Evolutionary conservation across 1,139 yeast species (phyloP).

Genomic region (Yamadazyma aaseri): DNA sequence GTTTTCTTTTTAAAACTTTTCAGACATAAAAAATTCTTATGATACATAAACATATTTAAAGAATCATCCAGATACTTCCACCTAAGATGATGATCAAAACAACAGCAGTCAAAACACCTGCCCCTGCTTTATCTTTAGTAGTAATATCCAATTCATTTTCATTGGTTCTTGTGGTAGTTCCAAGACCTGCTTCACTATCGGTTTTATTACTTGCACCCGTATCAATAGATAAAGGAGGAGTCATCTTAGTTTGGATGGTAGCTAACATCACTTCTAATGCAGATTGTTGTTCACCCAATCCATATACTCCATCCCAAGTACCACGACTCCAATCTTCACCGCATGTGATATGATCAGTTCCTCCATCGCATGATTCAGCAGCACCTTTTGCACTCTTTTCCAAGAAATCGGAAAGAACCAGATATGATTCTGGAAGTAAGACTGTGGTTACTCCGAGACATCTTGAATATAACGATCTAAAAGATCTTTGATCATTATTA

Average conservation of each 20-base stretch:
- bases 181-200: slow-evolving; percentile 48
- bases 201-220: slow-evolving; percentile 49
- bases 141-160: slow-evolving; percentile 29
- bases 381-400: slow-evolving; percentile 61
- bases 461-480: slow-evolving; percentile 71
- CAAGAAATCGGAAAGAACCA: slow-evolving; percentile 43
- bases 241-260: slow-evolving; percentile 25
- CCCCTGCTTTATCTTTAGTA: slow-evolving; percentile 47
- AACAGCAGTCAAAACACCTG: slow-evolving; percentile 46
- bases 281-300: slow-evolving; percentile 76
- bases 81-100: slow-evolving; percentile 37
- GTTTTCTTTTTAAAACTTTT: too few relatives aligned
- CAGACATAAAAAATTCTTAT: too few relatives aligned
- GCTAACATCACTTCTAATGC: slow-evolving; percentile 61
- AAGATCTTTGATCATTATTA: slow-evolving; percentile 74
- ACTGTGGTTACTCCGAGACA: slow-evolving; percentile 59
- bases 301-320: slow-evolving; percentile 64
- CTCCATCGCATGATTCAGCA: slow-evolving; percentile 71
- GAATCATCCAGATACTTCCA: slow-evolving; percentile 47
- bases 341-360: slow-evolving; percentile 71
- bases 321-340: slow-evolving; percentile 61
- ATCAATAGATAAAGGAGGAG: slow-evolving; percentile 34
- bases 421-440: slow-evolving; percentile 53
- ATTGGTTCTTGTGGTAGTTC: slow-evolving; percentile 25
- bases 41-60: slow-evolving; percentile 18